Evolutionary conservation across 805 yeast genomes (phyloP), one percentile per base, ranked within the genome.

Genomic region (Candida endomychidarum): DNA sequence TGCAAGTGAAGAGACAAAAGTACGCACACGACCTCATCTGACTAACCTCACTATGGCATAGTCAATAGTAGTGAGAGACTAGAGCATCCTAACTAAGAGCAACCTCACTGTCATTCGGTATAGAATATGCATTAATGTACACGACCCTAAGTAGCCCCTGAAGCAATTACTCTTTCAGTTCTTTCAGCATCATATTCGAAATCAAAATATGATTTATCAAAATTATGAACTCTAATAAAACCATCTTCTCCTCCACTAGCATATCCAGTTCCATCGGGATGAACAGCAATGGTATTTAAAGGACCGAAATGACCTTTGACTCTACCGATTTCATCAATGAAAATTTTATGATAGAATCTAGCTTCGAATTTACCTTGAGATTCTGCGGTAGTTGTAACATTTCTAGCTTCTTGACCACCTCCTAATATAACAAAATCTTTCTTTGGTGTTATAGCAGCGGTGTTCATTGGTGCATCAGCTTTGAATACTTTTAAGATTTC

Each of bases 241-340:
- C 99, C 99, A 72, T 93, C 99, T 75, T 93, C 99, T 60, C 96
- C 96, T 37, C 99, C 99, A 43, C 95, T 83, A n/a, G 95, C 90
- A 63, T 85, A 93, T 35, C 91, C 83, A 23, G 84, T 78, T 41
- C 98, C 99, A 55, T 81, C 83, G 42, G 99, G 99, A 65, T 89
- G 96, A 39, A 88, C 86, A 22, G 96, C 96, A 48, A 93, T 77
- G 51, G 86, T 81, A 72, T 93, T 93, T 56, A 93, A 78, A 34
- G 99, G 99, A 74, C 99, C 99, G 75, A 93, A 93, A 72, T 93
- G 99, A 43, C 99, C 99, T 68, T 86, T 87, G 37, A 93, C 91
- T 69, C 96, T 83, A 51, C 98, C 99, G 50, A 93, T 82, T 65
- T 91, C 98, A 60, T 91, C 98, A 64, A 83, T 84, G 64, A 90